These are phyloP conservation scores for Oryza punctata DNA, from an alignment of 176 grass and related monocot species.

Conservation along the genomic window DNA sequence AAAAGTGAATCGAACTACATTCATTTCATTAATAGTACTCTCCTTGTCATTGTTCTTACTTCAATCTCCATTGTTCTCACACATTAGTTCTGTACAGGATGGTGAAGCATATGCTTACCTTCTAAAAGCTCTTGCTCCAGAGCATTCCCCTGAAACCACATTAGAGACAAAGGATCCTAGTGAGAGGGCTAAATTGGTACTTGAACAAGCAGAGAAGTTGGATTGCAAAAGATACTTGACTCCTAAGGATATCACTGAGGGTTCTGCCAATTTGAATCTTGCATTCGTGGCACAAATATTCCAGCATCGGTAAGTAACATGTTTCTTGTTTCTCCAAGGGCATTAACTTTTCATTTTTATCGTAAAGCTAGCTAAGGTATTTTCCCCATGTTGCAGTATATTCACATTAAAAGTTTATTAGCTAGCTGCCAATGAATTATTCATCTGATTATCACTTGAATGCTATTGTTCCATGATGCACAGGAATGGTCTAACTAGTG, in stretches of 20 bases:
- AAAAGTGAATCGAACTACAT: background rate
- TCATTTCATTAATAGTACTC: slow-evolving; percentile 3
- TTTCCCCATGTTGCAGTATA: background rate
- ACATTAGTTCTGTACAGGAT: slow-evolving; percentile 61
- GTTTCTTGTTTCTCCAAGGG: slow-evolving; percentile 22
- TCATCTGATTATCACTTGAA: slow-evolving; percentile 27
- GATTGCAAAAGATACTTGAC: slow-evolving; percentile 94
- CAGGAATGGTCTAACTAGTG: slow-evolving; percentile 94
- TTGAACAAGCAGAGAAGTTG: slow-evolving; percentile 96
- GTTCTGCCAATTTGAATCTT: slow-evolving; percentile 99
- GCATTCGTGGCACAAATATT: slow-evolving; percentile 99
- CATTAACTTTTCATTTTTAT: background rate
- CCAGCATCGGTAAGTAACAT: slow-evolving; percentile 69
- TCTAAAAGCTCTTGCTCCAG: slow-evolving; percentile 95
- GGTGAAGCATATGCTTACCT: slow-evolving; percentile 99
- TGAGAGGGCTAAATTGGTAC: slow-evolving; percentile 92
- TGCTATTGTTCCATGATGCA: slow-evolving; percentile 15
- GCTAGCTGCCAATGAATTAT: slow-evolving; percentile 4
- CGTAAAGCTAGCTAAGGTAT: background rate
- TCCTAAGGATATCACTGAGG: slow-evolving; percentile 95
- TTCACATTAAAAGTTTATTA: background rate
- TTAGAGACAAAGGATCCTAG: slow-evolving; percentile 71
- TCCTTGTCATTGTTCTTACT: slow-evolving; percentile 28
- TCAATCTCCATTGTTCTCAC: slow-evolving; percentile 32
- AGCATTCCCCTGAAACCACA: slow-evolving; percentile 66